A percentile compares a stretch with the other conserved stretches of the same genome.
Conservation (phyloP, 2,329 filamentous ascomycete species). For the Colletotrichum noveboracense region DNA sequence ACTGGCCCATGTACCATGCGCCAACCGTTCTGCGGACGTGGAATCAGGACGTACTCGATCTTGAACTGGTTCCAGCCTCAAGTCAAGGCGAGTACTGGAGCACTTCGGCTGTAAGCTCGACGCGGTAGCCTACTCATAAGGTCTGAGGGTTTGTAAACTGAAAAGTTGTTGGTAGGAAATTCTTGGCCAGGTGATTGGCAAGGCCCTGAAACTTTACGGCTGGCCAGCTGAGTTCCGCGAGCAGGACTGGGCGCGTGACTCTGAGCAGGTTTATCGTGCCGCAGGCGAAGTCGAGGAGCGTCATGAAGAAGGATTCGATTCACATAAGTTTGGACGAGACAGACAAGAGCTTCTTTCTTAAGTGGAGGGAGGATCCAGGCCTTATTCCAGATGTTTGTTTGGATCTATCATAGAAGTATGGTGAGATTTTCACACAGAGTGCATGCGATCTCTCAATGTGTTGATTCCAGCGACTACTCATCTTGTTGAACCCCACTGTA, state of each 20-base stretch:
- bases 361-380: background rate
- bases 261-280: background rate
- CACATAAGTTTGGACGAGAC: background rate
- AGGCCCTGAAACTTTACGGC: background rate
- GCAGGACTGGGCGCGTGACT: slow-evolving; percentile 1
- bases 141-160: background rate
- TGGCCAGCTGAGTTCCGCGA: slow-evolving; percentile 6
- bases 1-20: slow-evolving; percentile 13
- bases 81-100: background rate
- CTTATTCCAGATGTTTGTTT: background rate
- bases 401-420: background rate
- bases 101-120: background rate
- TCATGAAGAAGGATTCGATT: background rate
- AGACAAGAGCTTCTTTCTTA: background rate
- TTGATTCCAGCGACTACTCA: background rate
- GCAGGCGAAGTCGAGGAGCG: background rate
- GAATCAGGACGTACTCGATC: background rate
- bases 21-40: background rate
- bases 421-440: too few species aligned
- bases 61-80: background rate
- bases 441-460: background rate
- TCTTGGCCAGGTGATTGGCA: background rate
- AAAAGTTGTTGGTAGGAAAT: background rate
- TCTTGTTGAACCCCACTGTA: background rate
- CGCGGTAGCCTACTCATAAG: background rate